These are phyloP conservation scores for Tetraselmis striata DNA, from an alignment of 139 green algal genomes.

Conservation along the genomic window DNA sequence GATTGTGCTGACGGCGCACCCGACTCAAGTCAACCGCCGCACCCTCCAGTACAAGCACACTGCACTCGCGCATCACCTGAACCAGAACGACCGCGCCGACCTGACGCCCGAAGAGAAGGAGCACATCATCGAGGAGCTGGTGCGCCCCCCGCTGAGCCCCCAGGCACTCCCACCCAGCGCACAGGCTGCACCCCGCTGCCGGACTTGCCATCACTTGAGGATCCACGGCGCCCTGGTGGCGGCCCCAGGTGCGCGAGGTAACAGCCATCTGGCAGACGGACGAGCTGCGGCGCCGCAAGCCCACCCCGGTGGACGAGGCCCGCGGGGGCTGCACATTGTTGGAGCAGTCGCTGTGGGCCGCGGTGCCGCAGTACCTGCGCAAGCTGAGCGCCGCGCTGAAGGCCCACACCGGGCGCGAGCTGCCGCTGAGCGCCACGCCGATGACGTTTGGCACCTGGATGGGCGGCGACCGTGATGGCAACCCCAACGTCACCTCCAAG, in stretches of 20 bases:
- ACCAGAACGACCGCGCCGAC: slow-evolving; percentile 59
- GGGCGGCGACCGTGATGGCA: slow-evolving; percentile 91
- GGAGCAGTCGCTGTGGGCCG: slow-evolving; percentile 84
- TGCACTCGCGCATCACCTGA: slow-evolving; percentile 68
- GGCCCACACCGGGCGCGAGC: slow-evolving; percentile 69
- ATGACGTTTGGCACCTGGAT: slow-evolving; percentile 88
- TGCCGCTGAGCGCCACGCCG: slow-evolving; percentile 63
- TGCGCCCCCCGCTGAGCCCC: slow-evolving; percentile 2
- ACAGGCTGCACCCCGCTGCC: too few relatives aligned
- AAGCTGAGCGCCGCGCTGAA: slow-evolving; percentile 68
- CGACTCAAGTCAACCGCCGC: slow-evolving; percentile 86
- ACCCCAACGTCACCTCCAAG: slow-evolving; percentile 84
- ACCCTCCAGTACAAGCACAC: slow-evolving; percentile 88
- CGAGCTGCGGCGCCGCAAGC: slow-evolving; percentile 80
- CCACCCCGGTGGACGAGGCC: slow-evolving; percentile 89
- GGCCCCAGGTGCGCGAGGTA: slow-evolving; percentile 50
- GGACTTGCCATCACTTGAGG: neutral
- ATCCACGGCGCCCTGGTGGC: neutral
- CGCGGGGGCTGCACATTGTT: slow-evolving; percentile 86
- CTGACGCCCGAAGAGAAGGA: slow-evolving; percentile 20
- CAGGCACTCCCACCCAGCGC: neutral
- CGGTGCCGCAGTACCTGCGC: slow-evolving; percentile 77
- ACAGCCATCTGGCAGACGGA: slow-evolving; percentile 89
- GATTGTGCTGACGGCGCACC: slow-evolving; percentile 89
- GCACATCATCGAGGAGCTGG: slow-evolving; percentile 50